Evolutionary conservation across 495 filamentous ascomycete species (phyloP).

Genomic region (Podospora anserina): DNA sequence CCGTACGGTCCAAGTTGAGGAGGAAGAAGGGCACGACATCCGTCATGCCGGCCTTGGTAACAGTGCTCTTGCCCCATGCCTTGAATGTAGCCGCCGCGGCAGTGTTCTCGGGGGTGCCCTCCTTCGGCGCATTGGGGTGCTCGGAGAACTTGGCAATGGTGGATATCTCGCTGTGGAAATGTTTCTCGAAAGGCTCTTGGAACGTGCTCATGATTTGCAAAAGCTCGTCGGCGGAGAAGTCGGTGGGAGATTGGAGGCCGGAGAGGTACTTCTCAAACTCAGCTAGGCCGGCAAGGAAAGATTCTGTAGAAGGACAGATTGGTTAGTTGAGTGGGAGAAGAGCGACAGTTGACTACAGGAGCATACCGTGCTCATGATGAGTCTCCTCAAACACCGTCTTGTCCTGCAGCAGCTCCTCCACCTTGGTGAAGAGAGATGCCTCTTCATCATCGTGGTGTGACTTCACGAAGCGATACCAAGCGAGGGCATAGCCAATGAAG

Average conservation of each 20-base stretch:
- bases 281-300: slow-evolving; percentile 49
- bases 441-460: slow-evolving; percentile 57
- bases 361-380: slow-evolving; percentile 50
- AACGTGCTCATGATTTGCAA: slow-evolving; percentile 48
- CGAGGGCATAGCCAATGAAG: slow-evolving; percentile 50
- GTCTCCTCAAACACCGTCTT: slow-evolving; percentile 46
- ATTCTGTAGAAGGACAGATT: slow-evolving; percentile 32
- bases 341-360: neutral
- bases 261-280: slow-evolving; percentile 48
- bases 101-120: slow-evolving; percentile 33
- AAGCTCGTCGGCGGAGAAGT: slow-evolving; percentile 45
- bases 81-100: slow-evolving; percentile 35
- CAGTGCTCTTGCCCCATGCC: slow-evolving; percentile 51
- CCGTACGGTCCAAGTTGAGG: slow-evolving; percentile 53
- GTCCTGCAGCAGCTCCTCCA: slow-evolving; percentile 47
- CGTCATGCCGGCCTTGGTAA: slow-evolving; percentile 46
- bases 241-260: slow-evolving; percentile 31
- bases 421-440: slow-evolving; percentile 48
- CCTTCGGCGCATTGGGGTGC: slow-evolving; percentile 46
- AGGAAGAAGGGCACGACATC: slow-evolving; percentile 57
- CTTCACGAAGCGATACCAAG: slow-evolving; percentile 53
- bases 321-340: neutral
- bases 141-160: slow-evolving; percentile 48
- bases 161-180: slow-evolving; percentile 54
- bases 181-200: slow-evolving; percentile 45